phyloP scores from a whole-genome alignment of 768 basidiomycete genomes.

The Mycena pura region DNA sequence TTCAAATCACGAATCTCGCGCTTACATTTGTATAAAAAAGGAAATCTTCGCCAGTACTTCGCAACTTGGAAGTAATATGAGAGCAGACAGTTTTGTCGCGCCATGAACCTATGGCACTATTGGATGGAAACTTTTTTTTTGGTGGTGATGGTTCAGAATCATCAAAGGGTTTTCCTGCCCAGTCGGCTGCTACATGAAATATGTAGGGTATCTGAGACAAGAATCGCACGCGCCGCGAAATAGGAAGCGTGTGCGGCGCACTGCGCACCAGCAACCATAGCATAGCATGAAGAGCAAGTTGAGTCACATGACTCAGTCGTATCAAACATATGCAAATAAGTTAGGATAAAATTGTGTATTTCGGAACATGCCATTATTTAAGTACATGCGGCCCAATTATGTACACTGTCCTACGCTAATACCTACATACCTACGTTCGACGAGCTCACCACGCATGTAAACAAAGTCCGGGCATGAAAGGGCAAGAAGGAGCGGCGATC shows the following conservation, averaged over 20 bases:
- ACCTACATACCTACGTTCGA: too few species aligned
- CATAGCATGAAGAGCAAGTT: not conserved
- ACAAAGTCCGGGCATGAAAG: too few species aligned
- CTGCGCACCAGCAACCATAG: not conserved
- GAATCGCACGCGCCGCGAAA: not conserved
- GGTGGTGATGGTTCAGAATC: conserved; percentile 37
- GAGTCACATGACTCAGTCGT: too few species aligned
- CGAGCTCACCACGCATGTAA: too few species aligned
- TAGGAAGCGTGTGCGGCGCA: not conserved
- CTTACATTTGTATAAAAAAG: conserved; percentile 36
- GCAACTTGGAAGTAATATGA: conserved; percentile 42
- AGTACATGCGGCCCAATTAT: too few species aligned
- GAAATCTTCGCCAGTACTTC: conserved; percentile 55
- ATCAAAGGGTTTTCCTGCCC: conserved; percentile 71
- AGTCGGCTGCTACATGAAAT: conserved; percentile 81
- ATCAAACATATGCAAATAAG: too few species aligned
- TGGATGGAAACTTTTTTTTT: conserved; percentile 54
- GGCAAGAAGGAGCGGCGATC: too few species aligned
- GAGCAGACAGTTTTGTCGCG: conserved; percentile 64
- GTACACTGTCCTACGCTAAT: too few species aligned
- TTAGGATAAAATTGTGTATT: too few species aligned
- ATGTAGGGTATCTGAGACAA: conserved; percentile 51
- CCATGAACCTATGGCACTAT: conserved; percentile 71
- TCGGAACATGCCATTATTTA: too few species aligned
- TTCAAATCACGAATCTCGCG: conserved; percentile 17